Base-by-base conservation (phyloP, 768 basidiomycete species). In the Lentinula aciculospora region DNA sequence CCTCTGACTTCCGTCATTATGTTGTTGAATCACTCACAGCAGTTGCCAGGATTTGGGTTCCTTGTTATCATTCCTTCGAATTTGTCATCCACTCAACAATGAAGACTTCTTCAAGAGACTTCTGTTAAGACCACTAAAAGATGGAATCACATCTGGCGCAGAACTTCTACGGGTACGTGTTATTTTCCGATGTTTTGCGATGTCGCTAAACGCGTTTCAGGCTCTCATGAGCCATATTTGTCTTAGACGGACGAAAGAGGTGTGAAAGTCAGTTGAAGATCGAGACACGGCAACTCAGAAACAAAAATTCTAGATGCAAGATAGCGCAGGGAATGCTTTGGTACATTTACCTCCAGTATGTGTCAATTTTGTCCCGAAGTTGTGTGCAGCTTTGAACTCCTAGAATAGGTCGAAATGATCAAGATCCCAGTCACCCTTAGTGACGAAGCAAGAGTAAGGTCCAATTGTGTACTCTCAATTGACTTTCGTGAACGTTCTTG, bases 11-110 rank as follows among this genome's bases (percentile, higher is more conserved):
- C 8, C 31, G 42, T 36, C 23, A 40, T 50, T 44, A 34, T 12
- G 19, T 7, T 19, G 21, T 31, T 27, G 13, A 12, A n/a, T 48
- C 54, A 19, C 56, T 45, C n/a, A 50, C 42, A 50, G 19, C 15
- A 56, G 4, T 32, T 40, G 27, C n/a, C 61, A 92, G 86, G 94
- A 96, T 71, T 82, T 97, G 19, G 92, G 94, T 3, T 90, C 94
- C 9, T 74, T 95, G 50, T 72, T 97, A 23, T 85, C 83, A 1
- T 97, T 97, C 72, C 78, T 96, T 34, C 80, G 76, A 66, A 84
- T 96, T n/a, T 97, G 94, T 66, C 79, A 74, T 36, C 94, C 94
- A 0, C 72, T 97, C 5, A 90, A 95, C 67, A 80, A 91, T 9
- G 85, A 87, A 53, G 87, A 92, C 57, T 88, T 88, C 64, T 96